Base-by-base conservation (phyloP, 305 asterid genomes). In the Plantago lanceolata region DNA sequence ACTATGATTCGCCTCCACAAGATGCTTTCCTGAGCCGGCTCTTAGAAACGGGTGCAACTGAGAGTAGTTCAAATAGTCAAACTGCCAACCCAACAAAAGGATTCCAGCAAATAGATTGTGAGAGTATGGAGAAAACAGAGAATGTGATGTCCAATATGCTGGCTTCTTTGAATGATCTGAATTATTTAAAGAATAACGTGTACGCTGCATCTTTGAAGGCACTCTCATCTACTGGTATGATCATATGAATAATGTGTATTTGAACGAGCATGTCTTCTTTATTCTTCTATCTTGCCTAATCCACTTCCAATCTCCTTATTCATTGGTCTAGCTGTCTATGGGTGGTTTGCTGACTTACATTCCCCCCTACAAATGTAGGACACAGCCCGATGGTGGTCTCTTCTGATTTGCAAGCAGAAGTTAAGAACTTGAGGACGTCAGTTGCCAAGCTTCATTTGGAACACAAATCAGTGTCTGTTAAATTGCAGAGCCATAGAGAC, bases 1-100 rank as follows among this genome's bases (percentile, higher is more conserved):
- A 80, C 79, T 84, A 75, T 18, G 78, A 73, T 81, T 78, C 84
- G 57, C 79, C 75, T 60, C 78, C 82, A 5, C 89, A 81, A 64
- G 84, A 86, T 74, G 82, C 85, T 52, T 77, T 88, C 47, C 63
- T 90, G 60, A 79, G 84, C 76, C 86, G 89, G 68, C 89, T 86
- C 64, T 40, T 87, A 67, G 96, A 85, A 78, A 83, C 81, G 19
- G 96, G 92, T 63, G 93, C 95, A 66, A 83, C 95, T 63, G 95
- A 85, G 71, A 78, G 88, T 79, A 79, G 90, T 84, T 85, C 85
- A 69, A 66, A 85, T 48, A 68, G 75, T 63, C 66, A 70, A 68
- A 35, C 51, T 48, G 51, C 65, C 54, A 65, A 68, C 72, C 66
- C 58, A 75, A 57, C 54, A 17, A 84, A 74, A 63, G 88, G 70